phyloP scores from a whole-genome alignment of 139 green algal genomes.

The Tetraselmis chui region DNA sequence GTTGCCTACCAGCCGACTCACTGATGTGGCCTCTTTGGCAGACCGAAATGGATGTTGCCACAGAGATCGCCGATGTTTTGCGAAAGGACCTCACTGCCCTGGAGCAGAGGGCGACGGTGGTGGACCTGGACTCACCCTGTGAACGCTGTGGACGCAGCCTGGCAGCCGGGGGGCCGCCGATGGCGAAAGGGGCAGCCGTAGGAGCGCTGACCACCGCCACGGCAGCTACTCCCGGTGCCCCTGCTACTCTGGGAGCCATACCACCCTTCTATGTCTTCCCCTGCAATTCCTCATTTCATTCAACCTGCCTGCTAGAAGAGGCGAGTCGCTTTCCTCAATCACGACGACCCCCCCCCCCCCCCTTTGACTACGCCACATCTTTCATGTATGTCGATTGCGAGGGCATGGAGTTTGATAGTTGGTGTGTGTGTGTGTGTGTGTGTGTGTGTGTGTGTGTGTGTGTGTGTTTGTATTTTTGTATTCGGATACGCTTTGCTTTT shows the following conservation, averaged over 20 bases:
- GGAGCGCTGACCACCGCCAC: constrained; percentile 1
- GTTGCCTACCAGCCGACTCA: too few species aligned
- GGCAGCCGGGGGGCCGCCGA: constrained; percentile 23
- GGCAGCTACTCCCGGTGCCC: constrained; percentile 4
- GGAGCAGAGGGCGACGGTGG: constrained; percentile 34
- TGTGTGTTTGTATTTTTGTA: too few species aligned
- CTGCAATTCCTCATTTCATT: constrained; percentile 60
- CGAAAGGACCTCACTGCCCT: constrained; percentile 40
- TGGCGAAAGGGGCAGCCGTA: too few species aligned
- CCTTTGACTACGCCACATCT: constrained; percentile 3
- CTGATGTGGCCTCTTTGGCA: too few species aligned
- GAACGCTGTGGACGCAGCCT: constrained; percentile 46
- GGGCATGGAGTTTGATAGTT: too few species aligned
- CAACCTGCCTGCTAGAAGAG: constrained; percentile 48
- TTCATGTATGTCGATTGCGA: not conserved
- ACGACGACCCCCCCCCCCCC: constrained; percentile 9
- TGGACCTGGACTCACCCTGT: constrained; percentile 50
- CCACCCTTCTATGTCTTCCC: constrained; percentile 73
- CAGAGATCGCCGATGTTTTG: constrained; percentile 64
- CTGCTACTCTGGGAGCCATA: constrained; percentile 40
- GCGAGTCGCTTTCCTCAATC: constrained; percentile 22
- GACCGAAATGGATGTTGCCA: constrained; percentile 65
- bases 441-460: too few species aligned
- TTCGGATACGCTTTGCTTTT: too few species aligned
- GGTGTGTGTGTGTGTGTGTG: too few species aligned